Evolutionary conservation across 2,329 filamentous ascomycete species (phyloP).

Genomic region (Penicillium sp.): DNA sequence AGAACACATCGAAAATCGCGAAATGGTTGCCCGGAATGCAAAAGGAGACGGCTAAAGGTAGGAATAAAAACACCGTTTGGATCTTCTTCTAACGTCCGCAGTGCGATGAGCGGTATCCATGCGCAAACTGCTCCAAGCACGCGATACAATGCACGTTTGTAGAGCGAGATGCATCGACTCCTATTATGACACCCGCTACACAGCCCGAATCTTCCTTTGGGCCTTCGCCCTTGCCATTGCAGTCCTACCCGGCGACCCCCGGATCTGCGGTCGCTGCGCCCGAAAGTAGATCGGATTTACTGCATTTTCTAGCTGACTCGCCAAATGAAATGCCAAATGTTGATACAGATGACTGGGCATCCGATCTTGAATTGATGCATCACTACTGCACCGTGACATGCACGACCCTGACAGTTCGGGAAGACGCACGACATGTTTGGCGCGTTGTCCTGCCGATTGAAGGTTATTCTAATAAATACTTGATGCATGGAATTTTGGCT

Average conservation of each 20-base stretch:
- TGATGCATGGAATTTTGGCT: conserved; percentile 36
- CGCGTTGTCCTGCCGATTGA: conserved; percentile 30
- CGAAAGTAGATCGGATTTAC: conserved; percentile 9
- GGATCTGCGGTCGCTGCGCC: conserved; percentile 3
- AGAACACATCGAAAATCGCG: conserved; percentile 30
- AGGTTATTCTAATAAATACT: conserved; percentile 32
- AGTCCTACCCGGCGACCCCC: conserved; percentile 6
- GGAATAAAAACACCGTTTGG: background rate
- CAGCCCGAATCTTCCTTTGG: conserved; percentile 1
- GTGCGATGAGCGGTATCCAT: conserved; percentile 31
- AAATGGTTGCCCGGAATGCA: conserved; percentile 31
- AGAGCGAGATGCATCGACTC: conserved; percentile 1
- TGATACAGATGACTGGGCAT: conserved; percentile 17
- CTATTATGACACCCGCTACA: conserved; percentile 4
- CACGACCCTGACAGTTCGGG: conserved; percentile 16
- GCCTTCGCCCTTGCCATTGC: conserved; percentile 1
- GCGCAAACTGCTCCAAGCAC: conserved; percentile 28
- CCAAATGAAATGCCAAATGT: background rate
- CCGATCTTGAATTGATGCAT: conserved; percentile 47
- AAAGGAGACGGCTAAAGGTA: conserved; percentile 27
- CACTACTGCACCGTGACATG: conserved; percentile 41
- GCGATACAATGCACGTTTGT: conserved; percentile 22
- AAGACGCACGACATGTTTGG: conserved; percentile 32
- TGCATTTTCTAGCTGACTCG: conserved; percentile 10
- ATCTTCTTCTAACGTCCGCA: conserved; percentile 7